phyloP scores from a whole-genome alignment of 1,139 yeast species.

The Candida sp. region DNA sequence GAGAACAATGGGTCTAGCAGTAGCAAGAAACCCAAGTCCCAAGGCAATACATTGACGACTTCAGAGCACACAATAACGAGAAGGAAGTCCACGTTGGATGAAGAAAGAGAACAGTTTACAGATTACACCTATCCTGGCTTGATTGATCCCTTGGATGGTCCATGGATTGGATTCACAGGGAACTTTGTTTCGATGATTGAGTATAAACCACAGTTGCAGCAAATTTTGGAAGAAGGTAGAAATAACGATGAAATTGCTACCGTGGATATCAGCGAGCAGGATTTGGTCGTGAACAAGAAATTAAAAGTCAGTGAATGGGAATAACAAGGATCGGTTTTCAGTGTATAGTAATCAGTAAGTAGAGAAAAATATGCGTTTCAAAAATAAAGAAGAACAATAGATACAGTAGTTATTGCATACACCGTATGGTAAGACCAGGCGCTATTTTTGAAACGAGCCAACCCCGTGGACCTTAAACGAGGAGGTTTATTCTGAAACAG shows the following conservation, averaged over 20 bases:
- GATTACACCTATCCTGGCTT: conserved; percentile 56
- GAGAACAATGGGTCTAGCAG: not conserved
- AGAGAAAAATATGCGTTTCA: not conserved
- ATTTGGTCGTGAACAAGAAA: conserved; percentile 32
- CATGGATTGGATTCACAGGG: conserved; percentile 62
- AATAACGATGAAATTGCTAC: conserved; percentile 12
- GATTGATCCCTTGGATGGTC: conserved; percentile 54
- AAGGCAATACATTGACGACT: not conserved
- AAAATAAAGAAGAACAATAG: too few relatives aligned
- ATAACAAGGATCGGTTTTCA: conserved; percentile 15
- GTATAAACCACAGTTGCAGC: conserved; percentile 18
- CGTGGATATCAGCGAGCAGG: conserved; percentile 25
- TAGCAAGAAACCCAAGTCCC: conserved; percentile 5
- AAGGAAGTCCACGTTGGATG: conserved; percentile 55
- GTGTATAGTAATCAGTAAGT: not conserved
- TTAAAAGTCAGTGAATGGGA: conserved; percentile 52
- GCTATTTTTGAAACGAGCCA: not conserved
- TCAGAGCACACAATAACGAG: conserved; percentile 16
- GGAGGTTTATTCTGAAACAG: not conserved
- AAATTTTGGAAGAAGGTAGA: conserved; percentile 11
- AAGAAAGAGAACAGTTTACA: conserved; percentile 54
- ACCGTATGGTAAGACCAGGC: too few relatives aligned
- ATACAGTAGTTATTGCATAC: too few relatives aligned
- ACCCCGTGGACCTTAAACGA: not conserved
- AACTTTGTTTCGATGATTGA: conserved; percentile 50